Base-by-base conservation (phyloP, 495 filamentous ascomycete genomes). In the Apiosordaria backusii region DNA sequence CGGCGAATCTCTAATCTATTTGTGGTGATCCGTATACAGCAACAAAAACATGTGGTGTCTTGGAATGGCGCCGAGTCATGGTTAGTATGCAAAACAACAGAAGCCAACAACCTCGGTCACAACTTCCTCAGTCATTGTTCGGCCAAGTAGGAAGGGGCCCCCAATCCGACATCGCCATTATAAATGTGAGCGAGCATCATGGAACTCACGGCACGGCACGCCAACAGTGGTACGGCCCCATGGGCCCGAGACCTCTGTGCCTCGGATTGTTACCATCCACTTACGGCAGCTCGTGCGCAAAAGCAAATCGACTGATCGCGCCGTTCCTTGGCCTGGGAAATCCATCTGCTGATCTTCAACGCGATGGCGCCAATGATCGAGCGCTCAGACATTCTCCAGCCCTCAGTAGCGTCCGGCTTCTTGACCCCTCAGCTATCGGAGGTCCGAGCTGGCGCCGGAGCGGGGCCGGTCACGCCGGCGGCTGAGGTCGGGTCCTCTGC, bases 241-340 rank as follows among this genome's bases (percentile, higher is more conserved):
- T 13, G n/a, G 22, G 52, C 6, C 52, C 52, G 52, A 15, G 4
- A 21, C 2, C 35, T 45, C 35, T 45, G 35, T 55, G 52, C 52
- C 52, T 55, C 52, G 22, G 52, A 23, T 55, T 55, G 52, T 55
- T n/a, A 55, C 52, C 52, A 55, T 55, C 52, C 22, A 23, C 52
- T 55, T 9, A 55, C 22, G 52, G 22, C 52, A 21, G 52, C 52
- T 55, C 52, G 52, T 55, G 52, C 52, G 22, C 52, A 55, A 16
- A n/a, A 15, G 5, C 16, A 18, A 55, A 55, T 21, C n/a, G 52
- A 23, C 9, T 23, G n/a, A 22, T 55, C 52, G n/a, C n/a, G 52
- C n/a, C 18, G n/a, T 21, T 55, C 22, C 4, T 1, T 55, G n/a
- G 9, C 9, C 18, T 55, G n/a, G 6, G 9, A 55, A 23, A 15